Evolutionary conservation across 352 stramenopile genomes (phyloP), one percentile per base, ranked within the genome.

Genomic region (Pythium angustatum): DNA sequence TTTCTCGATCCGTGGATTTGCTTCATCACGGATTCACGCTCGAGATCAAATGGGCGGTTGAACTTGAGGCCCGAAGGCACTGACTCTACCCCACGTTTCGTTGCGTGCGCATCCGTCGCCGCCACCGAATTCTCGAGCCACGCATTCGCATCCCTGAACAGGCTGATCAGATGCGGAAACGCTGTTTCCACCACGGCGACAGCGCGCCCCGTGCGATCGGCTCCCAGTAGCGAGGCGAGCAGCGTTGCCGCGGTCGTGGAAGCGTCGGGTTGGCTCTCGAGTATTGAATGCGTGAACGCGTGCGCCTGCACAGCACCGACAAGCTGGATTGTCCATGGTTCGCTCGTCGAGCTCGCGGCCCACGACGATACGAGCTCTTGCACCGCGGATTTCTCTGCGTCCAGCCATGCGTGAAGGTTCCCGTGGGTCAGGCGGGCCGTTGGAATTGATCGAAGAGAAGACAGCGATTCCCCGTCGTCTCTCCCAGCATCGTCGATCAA

Each of bases 11-110:
- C 27, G 4, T 26, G 17, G 17, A 64, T 21, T 21, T 69, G 63
- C 40, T 61, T 64, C 47, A 69, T 48, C 24, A 69, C 63, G 1
- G 63, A 69, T 6, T 60, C 60, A 12, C 26, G 31, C 24, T 68
- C 56, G 6, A 69, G 9, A 28, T 69, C 55, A 38, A 69, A 69
- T 11, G 63, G 55, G 1, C 63, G 63, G 1, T 36, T 28, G 38
- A 69, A 68, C 22, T 6, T 38, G 11, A 36, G 26, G 17, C 22
- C 38, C 0, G 36, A 24, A 14, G 26, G 28, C 2, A 9, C 14
- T 5, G 30, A 27, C 14, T 34, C 40, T 4, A 44, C 24, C 3
- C 26, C 27, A 12, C 6, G 8, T 40, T 10, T 17, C 10, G 28
- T 15, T 12, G 21, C 1, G 3, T 38, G 38, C 28, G 27, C 10